Evolutionary conservation across 768 basidiomycete genomes (phyloP).

Genomic region (Mycena maculata): DNA sequence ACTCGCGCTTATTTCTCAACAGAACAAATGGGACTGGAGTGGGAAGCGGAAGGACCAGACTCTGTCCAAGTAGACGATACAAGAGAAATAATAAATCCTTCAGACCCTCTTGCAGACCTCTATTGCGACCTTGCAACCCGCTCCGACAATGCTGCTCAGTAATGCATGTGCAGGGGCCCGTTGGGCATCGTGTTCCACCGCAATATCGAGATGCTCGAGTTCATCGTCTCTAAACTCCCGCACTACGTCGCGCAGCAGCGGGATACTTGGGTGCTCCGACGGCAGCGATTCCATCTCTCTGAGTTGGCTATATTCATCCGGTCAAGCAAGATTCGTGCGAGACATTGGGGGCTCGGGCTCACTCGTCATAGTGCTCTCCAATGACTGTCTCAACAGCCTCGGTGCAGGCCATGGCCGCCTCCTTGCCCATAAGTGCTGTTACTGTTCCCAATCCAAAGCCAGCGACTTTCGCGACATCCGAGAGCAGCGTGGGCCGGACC

Average conservation of each 20-base stretch:
- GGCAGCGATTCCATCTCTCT: slow-evolving; percentile 74
- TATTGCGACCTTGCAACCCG: slow-evolving; percentile 91
- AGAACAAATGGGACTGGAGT: slow-evolving; percentile 40
- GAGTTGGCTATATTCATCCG: slow-evolving; percentile 72
- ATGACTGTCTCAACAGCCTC: slow-evolving; percentile 98
- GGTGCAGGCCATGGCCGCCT: slow-evolving; percentile 98
- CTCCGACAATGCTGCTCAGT: slow-evolving; percentile 85
- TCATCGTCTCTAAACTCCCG: slow-evolving; percentile 94
- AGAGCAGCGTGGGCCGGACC: slow-evolving; percentile 85
- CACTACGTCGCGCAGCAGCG: slow-evolving; percentile 77
- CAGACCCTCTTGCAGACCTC: slow-evolving; percentile 87
- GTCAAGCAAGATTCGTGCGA: slow-evolving; percentile 16
- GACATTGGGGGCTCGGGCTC: slow-evolving; percentile 46
- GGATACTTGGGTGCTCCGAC: slow-evolving; percentile 80
- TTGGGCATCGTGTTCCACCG: slow-evolving; percentile 89
- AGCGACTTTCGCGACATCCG: slow-evolving; percentile 86
- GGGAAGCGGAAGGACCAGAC: slow-evolving; percentile 48
- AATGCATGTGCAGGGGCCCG: slow-evolving; percentile 92
- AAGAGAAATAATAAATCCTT: slow-evolving; percentile 29
- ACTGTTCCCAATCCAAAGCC: slow-evolving; percentile 88
- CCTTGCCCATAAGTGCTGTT: slow-evolving; percentile 89
- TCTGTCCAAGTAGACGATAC: slow-evolving; percentile 31
- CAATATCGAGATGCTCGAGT: slow-evolving; percentile 92
- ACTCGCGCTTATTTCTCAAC: not conserved
- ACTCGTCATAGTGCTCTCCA: slow-evolving; percentile 99